These are phyloP conservation scores for Cadophora luteo-olivacea DNA, from an alignment of 2,329 filamentous ascomycete genomes.

Conservation along the genomic window DNA sequence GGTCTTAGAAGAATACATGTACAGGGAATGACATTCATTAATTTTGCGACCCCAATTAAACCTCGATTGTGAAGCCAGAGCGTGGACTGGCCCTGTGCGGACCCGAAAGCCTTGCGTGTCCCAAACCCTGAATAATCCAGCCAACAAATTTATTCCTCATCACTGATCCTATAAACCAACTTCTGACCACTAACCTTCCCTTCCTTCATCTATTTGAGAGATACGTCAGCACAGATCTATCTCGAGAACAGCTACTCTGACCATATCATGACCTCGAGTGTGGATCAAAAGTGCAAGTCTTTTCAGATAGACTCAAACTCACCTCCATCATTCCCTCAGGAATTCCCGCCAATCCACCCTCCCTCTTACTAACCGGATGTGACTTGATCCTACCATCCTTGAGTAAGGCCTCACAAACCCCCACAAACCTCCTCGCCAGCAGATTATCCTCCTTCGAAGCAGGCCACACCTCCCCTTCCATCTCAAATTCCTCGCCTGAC, in stretches of 20 bases:
- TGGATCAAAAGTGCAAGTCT: not conserved
- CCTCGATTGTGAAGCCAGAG: too few species aligned
- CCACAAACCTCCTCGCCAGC: conserved; percentile 46
- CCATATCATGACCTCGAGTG: not conserved
- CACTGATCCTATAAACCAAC: conserved; percentile 6
- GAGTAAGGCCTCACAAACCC: conserved; percentile 44
- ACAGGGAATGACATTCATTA: too few species aligned
- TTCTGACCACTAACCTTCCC: conserved; percentile 9
- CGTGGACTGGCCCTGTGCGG: too few species aligned
- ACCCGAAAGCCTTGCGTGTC: not conserved
- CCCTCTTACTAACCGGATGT: conserved; percentile 38
- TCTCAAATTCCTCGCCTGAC: conserved; percentile 45
- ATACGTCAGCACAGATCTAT: conserved; percentile 1
- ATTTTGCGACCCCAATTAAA: too few species aligned
- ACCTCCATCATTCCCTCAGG: conserved; percentile 26
- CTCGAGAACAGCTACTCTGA: not conserved
- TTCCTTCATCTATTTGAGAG: not conserved
- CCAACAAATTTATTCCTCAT: not conserved
- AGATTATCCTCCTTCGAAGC: conserved; percentile 42
- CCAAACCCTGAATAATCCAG: too few species aligned
- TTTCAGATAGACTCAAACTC: conserved; percentile 10
- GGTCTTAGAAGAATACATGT: too few species aligned
- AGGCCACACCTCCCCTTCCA: conserved; percentile 28
- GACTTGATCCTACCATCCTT: conserved; percentile 44
- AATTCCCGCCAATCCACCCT: conserved; percentile 24